A percentile compares a stretch with the other conserved stretches of the same genome.
Evolutionary conservation across 306 rosid genomes (phyloP).

Genomic region (Inga leiocalycina): DNA sequence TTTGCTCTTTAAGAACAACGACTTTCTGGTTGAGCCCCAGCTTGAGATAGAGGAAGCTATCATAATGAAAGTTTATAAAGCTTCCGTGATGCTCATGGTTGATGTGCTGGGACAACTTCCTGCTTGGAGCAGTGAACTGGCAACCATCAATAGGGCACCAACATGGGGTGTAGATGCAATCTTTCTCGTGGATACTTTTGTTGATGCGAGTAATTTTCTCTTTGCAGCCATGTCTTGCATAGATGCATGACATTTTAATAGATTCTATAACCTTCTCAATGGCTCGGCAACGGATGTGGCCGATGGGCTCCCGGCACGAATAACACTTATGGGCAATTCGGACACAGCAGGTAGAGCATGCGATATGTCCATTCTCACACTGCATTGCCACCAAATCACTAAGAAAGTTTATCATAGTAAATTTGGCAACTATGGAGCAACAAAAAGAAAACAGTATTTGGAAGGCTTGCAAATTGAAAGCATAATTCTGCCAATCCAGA

Average conservation of each 20-base stretch:
- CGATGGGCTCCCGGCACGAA: conserved; percentile 65
- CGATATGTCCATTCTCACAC: conserved; percentile 93
- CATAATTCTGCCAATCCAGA: neutral
- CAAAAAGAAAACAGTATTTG: neutral
- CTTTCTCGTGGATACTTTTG: conserved; percentile 61
- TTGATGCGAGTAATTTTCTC: conserved; percentile 38
- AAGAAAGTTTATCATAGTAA: conserved; percentile 4
- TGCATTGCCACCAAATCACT: conserved; percentile 45
- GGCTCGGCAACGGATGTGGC: conserved; percentile 77
- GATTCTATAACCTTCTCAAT: conserved; percentile 66
- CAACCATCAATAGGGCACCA: conserved; percentile 64
- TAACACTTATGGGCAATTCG: conserved; percentile 65
- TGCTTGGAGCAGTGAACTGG: conserved; percentile 47
- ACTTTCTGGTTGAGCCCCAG: conserved; percentile 33
- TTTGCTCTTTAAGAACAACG: conserved; percentile 57
- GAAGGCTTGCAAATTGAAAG: neutral
- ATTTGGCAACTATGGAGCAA: neutral
- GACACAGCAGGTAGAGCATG: conserved; percentile 68
- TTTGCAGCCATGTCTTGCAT: conserved; percentile 62
- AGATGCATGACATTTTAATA: conserved; percentile 57
- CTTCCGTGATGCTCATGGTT: conserved; percentile 28
- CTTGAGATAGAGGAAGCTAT: neutral
- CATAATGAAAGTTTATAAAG: conserved; percentile 47
- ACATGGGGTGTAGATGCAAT: conserved; percentile 36
- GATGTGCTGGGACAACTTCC: conserved; percentile 39